Evolutionary conservation across 495 filamentous ascomycete genomes (phyloP).

Genomic region (Baudoinia panamericana): DNA sequence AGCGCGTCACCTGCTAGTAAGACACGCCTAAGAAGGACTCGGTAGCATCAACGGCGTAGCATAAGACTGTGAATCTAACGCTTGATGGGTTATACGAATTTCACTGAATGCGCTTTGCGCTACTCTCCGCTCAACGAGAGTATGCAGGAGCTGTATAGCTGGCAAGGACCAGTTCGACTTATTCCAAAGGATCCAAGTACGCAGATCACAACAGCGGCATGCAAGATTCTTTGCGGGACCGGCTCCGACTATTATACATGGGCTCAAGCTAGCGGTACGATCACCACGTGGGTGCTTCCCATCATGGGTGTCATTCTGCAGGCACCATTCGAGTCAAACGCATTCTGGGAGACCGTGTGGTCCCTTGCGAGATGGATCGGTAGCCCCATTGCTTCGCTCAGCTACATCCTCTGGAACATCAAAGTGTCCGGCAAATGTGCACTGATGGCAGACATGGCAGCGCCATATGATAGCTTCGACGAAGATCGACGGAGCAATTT

Average conservation of each 20-base stretch:
- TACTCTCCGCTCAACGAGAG: constrained; percentile 1
- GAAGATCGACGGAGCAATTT: constrained; percentile 26
- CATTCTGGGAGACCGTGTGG: constrained; percentile 27
- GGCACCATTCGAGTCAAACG: constrained; percentile 36
- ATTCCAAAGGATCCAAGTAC: constrained; percentile 17
- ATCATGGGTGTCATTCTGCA: constrained; percentile 35
- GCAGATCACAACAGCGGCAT: constrained; percentile 23
- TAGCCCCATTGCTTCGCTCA: constrained; percentile 29
- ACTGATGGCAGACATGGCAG: constrained; percentile 35
- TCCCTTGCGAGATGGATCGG: constrained; percentile 31
- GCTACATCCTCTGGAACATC: constrained; percentile 38
- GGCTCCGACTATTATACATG: constrained; percentile 26
- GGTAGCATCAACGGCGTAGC: no score
- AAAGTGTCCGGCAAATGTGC: constrained; percentile 36
- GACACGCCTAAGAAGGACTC: no score
- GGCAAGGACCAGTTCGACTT: constrained; percentile 14
- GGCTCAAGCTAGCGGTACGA: constrained; percentile 26
- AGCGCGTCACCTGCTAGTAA: no score
- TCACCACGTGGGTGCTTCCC: constrained; percentile 37
- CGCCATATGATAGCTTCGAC: constrained; percentile 21
- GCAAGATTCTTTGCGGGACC: constrained; percentile 24
- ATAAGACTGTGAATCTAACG: no score
- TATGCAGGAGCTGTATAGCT: constrained; percentile 12
- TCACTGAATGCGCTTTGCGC: constrained; percentile 1
- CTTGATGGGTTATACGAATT: constrained; percentile 5